Base-by-base conservation (phyloP, 352 stramenopile genomes). In the Globisporangium canariense region DNA sequence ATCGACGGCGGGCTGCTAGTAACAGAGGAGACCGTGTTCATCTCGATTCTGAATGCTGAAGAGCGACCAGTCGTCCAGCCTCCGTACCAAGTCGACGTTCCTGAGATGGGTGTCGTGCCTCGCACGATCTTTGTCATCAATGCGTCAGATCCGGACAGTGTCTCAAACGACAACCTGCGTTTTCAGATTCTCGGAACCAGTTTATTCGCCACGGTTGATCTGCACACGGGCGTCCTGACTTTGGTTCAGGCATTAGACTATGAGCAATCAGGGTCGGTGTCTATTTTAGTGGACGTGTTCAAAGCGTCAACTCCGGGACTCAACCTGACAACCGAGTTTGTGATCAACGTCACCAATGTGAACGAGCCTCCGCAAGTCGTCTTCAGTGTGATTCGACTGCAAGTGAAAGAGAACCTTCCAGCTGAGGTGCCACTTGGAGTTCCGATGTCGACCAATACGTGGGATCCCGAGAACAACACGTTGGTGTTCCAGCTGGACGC, bases 391-490 rank as follows among this genome's bases (percentile, higher is more conserved):
- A 30, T 64, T n/a, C 46, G 10, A 45, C 47, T 64, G 20, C 22
- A 28, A 7, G 32, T 51, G 22, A 58, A 36, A 46, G 59, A 64
- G 38, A 64, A 58, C 16, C 30, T 32, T 3, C 18, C 20, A 14
- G 13, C 34, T 0, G 69, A 60, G 7, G 32, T 62, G 1, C 47
- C 63, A 7, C 57, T 86, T 41, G 79, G 79, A 16, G 45, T 64
- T 13, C 20, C 66, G 5, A 18, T 89, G 25, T 66, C 60, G n/a
- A 43, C 52, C 1, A 68, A 60, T 40, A 58, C 79, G 2, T 89
- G 77, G 77, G 79, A 86, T 45, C 79, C 79, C 8, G 79, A 89
- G 51, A 89, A 86, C 52, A 69, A 85, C 47, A 79, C 66, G 3
- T 20, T 86, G 0, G 69, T 55, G 18, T 89, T 79, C 28, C 51